These are phyloP conservation scores for Ogataea polymorpha DNA, from an alignment of 805 yeast species.

Conservation along the genomic window DNA sequence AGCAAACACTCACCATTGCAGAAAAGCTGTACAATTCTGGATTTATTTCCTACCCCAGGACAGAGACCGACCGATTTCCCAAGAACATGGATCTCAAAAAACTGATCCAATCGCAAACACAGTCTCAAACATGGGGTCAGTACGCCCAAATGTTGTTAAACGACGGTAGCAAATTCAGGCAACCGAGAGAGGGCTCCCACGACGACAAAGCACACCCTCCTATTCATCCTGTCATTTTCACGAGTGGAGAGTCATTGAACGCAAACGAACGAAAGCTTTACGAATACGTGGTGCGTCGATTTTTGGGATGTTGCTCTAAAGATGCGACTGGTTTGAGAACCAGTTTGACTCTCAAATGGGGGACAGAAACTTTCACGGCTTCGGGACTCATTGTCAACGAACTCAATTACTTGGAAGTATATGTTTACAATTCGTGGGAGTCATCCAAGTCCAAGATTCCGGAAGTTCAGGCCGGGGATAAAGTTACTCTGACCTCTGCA, in stretches of 20 bases:
- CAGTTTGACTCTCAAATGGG: constrained; percentile 69
- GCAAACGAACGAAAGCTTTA: constrained; percentile 67
- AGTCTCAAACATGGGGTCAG: constrained; percentile 62
- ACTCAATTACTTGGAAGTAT: constrained; percentile 76
- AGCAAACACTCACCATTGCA: constrained; percentile 71
- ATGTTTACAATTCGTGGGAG: constrained; percentile 77
- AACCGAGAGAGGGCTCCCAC: constrained; percentile 77
- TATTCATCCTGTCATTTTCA: constrained; percentile 73
- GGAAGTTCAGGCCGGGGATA: constrained; percentile 52
- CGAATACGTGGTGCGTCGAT: constrained; percentile 81
- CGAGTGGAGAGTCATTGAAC: constrained; percentile 28
- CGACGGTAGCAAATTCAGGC: constrained; percentile 43
- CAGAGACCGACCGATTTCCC: constrained; percentile 92
- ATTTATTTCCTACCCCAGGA: constrained; percentile 90
- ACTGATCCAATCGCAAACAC: constrained; percentile 59
- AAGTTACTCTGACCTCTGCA: constrained; percentile 51
- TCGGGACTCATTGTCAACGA: constrained; percentile 74
- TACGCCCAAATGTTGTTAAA: constrained; percentile 53
- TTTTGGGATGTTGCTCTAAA: constrained; percentile 85
- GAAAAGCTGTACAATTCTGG: constrained; percentile 86
- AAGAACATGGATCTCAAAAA: constrained; percentile 63
- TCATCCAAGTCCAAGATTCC: constrained; percentile 60
- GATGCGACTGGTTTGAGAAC: constrained; percentile 82
- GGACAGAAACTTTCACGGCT: constrained; percentile 65
- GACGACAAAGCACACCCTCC: constrained; percentile 99